Evolutionary conservation across 495 filamentous ascomycete genomes (phyloP), one percentile per base, ranked within the genome.

Genomic region (Aspergillus campestris): DNA sequence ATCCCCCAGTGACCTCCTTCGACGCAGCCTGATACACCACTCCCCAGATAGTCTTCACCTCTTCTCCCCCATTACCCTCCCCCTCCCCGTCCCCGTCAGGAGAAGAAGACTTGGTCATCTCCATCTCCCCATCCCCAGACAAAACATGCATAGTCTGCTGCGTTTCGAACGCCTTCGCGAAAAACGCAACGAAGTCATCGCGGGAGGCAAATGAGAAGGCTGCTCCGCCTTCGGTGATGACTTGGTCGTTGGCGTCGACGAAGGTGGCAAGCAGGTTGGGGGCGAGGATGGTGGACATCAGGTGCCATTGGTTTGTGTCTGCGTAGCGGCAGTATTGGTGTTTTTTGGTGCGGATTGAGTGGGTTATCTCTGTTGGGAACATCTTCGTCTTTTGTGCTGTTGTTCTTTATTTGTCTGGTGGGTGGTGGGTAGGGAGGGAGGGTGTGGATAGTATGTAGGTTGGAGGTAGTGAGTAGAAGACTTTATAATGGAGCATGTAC

Each of bases 341-440:
- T 38, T 45, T 45, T 37, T 31, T n/a, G 42, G 7, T 11, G 3
- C 34, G 32, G 34, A 45, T 30, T 5, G 34, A 13, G 13, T 36
- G 34, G 34, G 42, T n/a, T 29, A 34, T 8, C 6, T 13, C n/a
- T 12, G 29, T 12, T 29, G 29, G 13, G 30, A 34, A 12, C 41
- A 34, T 40, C 47, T 50, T 51, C 36, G 47, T 43, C 44, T 27
- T 18, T 31, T 33, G 34, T n/a, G n/a, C n/a, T n/a, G n/a, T n/a
- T n/a, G n/a, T n/a, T n/a, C n/a, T n/a, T n/a, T n/a, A n/a, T n/a
- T n/a, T n/a, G n/a, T n/a, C n/a, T n/a, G n/a, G n/a, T n/a, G n/a
- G n/a, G n/a, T n/a, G n/a, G n/a, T n/a, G n/a, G n/a, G n/a, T n/a
- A n/a, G n/a, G n/a, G n/a, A n/a, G n/a, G n/a, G n/a, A n/a, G n/a